Conservation (phyloP, 257 asterid genomes). For the Gentiana straminea region DNA sequence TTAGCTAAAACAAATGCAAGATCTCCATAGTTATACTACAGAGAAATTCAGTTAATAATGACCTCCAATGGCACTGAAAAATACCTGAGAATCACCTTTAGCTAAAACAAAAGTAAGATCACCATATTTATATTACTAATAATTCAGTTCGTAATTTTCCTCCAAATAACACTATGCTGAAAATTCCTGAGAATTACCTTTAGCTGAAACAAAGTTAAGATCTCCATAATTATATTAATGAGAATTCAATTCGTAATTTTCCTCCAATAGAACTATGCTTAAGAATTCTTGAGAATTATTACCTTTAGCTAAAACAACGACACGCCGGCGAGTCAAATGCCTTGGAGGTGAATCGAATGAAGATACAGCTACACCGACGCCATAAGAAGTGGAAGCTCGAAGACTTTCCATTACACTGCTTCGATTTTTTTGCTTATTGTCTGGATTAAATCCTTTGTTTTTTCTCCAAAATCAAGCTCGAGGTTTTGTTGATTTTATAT, state of each 20-base stretch:
- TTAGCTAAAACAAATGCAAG: too few species aligned
- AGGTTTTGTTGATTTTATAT: constrained; percentile 5
- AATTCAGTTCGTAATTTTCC: too few species aligned
- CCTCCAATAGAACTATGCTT: too few species aligned
- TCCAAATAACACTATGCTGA: too few species aligned
- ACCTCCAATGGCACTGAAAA: too few species aligned
- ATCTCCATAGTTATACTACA: too few species aligned
- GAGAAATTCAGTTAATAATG: too few species aligned
- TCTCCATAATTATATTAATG: too few species aligned
- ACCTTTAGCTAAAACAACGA: constrained; percentile 44
- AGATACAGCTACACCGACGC: constrained; percentile 48
- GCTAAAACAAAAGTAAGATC: background rate
- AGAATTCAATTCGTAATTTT: too few species aligned
- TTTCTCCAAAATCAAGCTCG: background rate
- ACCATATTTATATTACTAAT: too few species aligned
- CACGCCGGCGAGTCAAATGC: constrained; percentile 33
- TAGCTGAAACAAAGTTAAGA: background rate
- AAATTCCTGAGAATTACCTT: too few species aligned
- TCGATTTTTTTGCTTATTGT: background rate
- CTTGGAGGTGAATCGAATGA: constrained; percentile 26
- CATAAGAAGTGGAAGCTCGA: constrained; percentile 76
- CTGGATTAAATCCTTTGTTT: background rate
- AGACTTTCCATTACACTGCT: constrained; percentile 53
- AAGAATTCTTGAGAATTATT: background rate
- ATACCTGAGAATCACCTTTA: too few species aligned